Evolutionary conservation across 768 basidiomycete genomes (phyloP), one percentile per base, ranked within the genome.

Genomic region (Macrolepiota fuliginosa): DNA sequence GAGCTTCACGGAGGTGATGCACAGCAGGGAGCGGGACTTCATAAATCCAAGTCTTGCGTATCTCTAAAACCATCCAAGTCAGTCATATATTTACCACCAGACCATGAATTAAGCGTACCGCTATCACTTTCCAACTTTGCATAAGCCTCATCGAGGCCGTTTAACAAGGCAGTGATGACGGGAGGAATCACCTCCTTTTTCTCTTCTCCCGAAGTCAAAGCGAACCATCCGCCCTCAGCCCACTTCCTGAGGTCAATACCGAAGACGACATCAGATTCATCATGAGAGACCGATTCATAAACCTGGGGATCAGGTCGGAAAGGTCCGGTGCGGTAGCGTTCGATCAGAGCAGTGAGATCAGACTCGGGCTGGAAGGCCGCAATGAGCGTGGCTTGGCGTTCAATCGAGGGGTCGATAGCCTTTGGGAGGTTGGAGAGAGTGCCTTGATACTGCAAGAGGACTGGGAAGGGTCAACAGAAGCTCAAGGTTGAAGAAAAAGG

Each of bases 31-130:
- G 81, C 1, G 95, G 94, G 3, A 92, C 91, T 67, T 98, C 94
- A 73, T 97, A 98, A 57, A 98, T 92, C 96, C 96, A 98, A 3
- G 89, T 78, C 76, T 90, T 94, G 62, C 96, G 87, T 70, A 86
- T 90, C 71, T 96, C 95, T 61, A n/a, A 7, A 7, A 32, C 7
- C 3, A 32, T 32, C 7, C 29, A 7, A 32, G 29, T 32, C 29
- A 32, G 7, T 32, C 29, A 32, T 32, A n/a, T 32, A 3, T 32
- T 7, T 7, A 32, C 29, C 29, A 32, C 29, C 29, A 7, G 29
- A 32, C 29, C 7, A 32, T 32, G 29, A 7, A 32, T 3, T 32
- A 7, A 12, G n/a, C 42, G n/a, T 45, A 53, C 52, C 40, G 88
- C 69, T 3, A 65, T 96, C 90, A 56, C 77, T 79, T 0, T 86